Evolutionary conservation across 2,329 filamentous ascomycete species (phyloP), one percentile per base, ranked within the genome.

Genomic region (Ilyonectria sp.): DNA sequence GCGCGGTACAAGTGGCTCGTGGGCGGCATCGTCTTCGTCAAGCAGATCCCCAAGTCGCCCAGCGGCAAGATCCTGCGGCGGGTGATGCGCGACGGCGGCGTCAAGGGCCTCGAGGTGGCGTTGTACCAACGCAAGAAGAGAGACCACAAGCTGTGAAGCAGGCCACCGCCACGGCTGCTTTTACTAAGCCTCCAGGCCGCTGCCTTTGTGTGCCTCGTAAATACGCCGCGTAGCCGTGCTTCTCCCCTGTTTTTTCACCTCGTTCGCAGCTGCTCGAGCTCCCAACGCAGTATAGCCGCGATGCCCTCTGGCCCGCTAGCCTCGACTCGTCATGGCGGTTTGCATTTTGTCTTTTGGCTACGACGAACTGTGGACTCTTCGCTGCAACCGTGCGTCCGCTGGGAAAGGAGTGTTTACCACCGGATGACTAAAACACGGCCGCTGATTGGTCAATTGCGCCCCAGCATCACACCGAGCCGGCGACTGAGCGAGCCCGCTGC

Each of bases 21-120:
- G 6, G 92, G 92, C 0, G 92, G 92, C 1, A 87, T 94, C n/a
- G 81, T 86, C 11, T 93, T 94, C 75, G 83, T 92, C 4, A 86
- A 92, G 37, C 82, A 82, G 13, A 90, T 94, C 35, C 92, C 92
- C n/a, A 94, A 93, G 82, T 93, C 92, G 67, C 86, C 89, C 2
- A 85, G 83, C 49, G 85, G 85, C 1, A 86, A 86, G 79, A 84
- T 86, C 43, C 70, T 86, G 58, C 78, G 85, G 21, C 75, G 84
- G 56, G 66, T 85, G 44, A 75, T 86, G 76, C 79, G 82, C 56
- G 82, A 85, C 35, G 78, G 82, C 13, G 71, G 80, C 47, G 80
- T 82, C 71, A 72, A 72, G 73, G 76, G 74, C n/a, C 66, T 79
- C n/a, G 78, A 73, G 26, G 71, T 76, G 55, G 56, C 64, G 43